Base-by-base conservation (phyloP, 331 rosid genomes). In the Quercus lobata region DNA sequence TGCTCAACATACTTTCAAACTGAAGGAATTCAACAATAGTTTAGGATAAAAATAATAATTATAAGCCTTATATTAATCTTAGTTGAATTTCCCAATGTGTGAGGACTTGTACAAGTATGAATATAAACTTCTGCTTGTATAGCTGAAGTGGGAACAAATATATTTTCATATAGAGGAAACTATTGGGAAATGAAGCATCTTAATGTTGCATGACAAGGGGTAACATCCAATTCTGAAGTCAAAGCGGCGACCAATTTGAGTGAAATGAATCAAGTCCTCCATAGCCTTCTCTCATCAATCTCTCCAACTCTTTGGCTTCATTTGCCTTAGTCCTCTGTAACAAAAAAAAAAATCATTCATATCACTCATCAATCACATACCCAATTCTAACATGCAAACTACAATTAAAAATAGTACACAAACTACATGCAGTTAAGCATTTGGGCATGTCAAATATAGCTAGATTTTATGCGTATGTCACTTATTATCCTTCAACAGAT, bases 161-260 rank as follows among this genome's bases (percentile, higher is more conserved):
- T 79, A 84, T 61, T 75, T 82, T 66, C 80, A 12, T 54, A 83
- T 57, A 71, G 54, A 4, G 44, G 57, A 77, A 65, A 86, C 37
- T 22, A 7, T 24, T 55, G 82, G 29, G 32, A 82, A 68, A 30
- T 71, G 82, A 84, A 78, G 77, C 86, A 73, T 87, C 84, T 82
- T 83, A 88, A 83, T 85, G 76, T 88, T 80, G 83, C 76, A 69
- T 84, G 82, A 81, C 65, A 86, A 76, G 73, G 82, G 80, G 84
- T 63, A 79, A 76, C 81, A 80, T 85, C 85, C 87, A 88, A 81
- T 89, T 77, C 78, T 81, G 73, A 87, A 83, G 89, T 93, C 94
- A 93, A 87, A 90, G 92, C 6, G 92, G 91, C 6, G 92, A 78
- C 94, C 93, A 93, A 72, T 68, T 86, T 91, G 96, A 86, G 85